phyloP scores from a whole-genome alignment of 257 asterid genomes.

The Fraxinus americana region DNA sequence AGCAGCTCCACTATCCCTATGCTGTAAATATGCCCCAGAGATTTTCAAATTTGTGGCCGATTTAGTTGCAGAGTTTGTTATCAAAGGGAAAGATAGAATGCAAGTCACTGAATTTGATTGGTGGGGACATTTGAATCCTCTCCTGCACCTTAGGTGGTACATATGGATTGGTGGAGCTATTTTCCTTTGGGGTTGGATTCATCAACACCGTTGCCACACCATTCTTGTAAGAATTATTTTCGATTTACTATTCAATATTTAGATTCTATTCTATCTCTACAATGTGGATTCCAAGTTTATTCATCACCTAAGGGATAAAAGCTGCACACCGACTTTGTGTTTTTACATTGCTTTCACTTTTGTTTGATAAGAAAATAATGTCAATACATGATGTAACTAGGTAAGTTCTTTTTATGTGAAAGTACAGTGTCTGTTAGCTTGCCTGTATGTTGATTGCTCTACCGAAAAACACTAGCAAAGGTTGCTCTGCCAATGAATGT shows the following conservation, averaged over 20 bases:
- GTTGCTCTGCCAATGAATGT: neutral
- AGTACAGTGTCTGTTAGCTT: too few relatives aligned
- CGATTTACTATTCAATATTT: neutral
- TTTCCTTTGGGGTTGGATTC: conserved; percentile 83
- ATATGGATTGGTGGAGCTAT: conserved; percentile 78
- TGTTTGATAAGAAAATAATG: neutral
- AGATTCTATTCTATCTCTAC: conserved; percentile 14
- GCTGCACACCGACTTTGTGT: neutral
- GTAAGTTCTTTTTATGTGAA: too few relatives aligned
- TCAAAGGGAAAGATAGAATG: conserved; percentile 69
- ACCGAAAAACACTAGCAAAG: too few relatives aligned
- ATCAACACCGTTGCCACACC: conserved; percentile 73
- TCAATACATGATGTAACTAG: too few relatives aligned
- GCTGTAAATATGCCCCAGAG: conserved; percentile 64
- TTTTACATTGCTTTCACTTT: neutral
- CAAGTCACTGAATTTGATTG: conserved; percentile 44
- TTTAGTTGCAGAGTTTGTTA: conserved; percentile 55
- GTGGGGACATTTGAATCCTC: conserved; percentile 58
- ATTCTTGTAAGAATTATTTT: conserved; percentile 64
- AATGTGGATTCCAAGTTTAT: neutral
- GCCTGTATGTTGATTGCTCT: too few relatives aligned
- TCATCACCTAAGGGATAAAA: neutral
- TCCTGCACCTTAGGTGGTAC: conserved; percentile 65
- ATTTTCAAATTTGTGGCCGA: conserved; percentile 46
- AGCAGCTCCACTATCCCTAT: conserved; percentile 89